phyloP scores from a whole-genome alignment of 345 rosid species.

The Populus pruinosa region DNA sequence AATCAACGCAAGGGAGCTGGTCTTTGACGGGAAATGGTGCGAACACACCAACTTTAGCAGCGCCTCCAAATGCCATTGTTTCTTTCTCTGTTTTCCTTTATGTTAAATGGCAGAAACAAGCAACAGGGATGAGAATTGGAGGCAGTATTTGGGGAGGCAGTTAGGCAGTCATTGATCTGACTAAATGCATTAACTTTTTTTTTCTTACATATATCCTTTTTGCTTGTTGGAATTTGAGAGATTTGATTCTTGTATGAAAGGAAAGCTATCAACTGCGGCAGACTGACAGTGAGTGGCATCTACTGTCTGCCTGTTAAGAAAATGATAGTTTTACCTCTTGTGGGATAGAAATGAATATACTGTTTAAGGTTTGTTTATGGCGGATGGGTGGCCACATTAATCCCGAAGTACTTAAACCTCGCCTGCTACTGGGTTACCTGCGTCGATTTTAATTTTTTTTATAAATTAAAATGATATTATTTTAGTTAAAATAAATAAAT shows the following conservation, averaged over 20 bases:
- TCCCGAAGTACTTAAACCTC: too few species aligned
- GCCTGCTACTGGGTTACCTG: fast-evolving
- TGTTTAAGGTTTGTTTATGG: not conserved
- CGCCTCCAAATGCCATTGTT: conserved; percentile 27
- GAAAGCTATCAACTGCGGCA: conserved; percentile 23
- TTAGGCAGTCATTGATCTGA: conserved; percentile 14
- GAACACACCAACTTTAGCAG: conserved; percentile 53
- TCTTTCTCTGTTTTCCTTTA: not conserved
- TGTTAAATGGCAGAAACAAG: not conserved
- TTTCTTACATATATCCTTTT: not conserved
- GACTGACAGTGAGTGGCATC: conserved; percentile 17
- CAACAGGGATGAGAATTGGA: not conserved
- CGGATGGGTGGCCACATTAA: not conserved
- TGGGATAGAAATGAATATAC: not conserved
- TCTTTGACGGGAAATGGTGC: conserved; percentile 74
- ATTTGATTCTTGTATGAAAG: conserved; percentile 4
- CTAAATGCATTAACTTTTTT: not conserved
- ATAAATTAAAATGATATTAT: too few species aligned
- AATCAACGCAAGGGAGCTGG: conserved; percentile 84
- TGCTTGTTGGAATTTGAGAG: not conserved
- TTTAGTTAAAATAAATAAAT: too few species aligned
- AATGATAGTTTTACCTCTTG: not conserved
- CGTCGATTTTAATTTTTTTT: too few species aligned
- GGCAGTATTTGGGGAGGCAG: not conserved
- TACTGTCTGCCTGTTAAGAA: not conserved